Evolutionary conservation across 2,329 filamentous ascomycete genomes (phyloP).

Genomic region (Talaromyces sp.): DNA sequence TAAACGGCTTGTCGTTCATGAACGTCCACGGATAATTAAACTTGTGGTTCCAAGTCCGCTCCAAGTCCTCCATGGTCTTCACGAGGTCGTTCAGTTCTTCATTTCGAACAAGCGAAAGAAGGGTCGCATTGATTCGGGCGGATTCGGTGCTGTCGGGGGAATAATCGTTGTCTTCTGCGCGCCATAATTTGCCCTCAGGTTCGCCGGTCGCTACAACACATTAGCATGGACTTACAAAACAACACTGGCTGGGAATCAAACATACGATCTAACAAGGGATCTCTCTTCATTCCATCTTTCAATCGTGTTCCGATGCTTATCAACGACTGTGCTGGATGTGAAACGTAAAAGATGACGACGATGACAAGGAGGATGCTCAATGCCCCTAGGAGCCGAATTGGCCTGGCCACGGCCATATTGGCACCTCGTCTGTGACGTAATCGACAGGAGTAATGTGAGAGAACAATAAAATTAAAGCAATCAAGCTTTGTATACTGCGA

Average conservation of each 20-base stretch:
- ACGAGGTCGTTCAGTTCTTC: conserved; percentile 80
- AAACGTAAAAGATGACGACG: conserved; percentile 65
- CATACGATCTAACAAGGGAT: conserved; percentile 84
- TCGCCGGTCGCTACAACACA: conserved; percentile 65
- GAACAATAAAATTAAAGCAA: not conserved
- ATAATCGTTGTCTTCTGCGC: conserved; percentile 71
- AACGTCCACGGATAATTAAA: conserved; percentile 99
- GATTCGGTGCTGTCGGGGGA: conserved; percentile 67
- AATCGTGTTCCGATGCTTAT: conserved; percentile 40
- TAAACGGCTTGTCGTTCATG: conserved; percentile 93
- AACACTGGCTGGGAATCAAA: conserved; percentile 5
- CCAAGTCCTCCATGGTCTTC: conserved; percentile 82
- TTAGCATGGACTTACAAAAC: conserved; percentile 11
- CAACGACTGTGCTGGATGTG: conserved; percentile 21
- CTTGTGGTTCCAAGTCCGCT: conserved; percentile 94
- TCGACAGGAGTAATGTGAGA: not conserved
- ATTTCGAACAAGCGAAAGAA: conserved; percentile 88
- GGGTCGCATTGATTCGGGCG: conserved; percentile 84
- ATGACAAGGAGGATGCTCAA: conserved; percentile 21
- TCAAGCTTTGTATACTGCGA: not conserved
- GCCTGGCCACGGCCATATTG: conserved; percentile 14
- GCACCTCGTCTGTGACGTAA: conserved; percentile 9
- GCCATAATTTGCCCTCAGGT: conserved; percentile 68
- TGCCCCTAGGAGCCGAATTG: conserved; percentile 12
- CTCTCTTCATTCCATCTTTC: conserved; percentile 59